Base-by-base conservation (phyloP, 176 grass and related monocot species). In the Bothriochloa decipiens region DNA sequence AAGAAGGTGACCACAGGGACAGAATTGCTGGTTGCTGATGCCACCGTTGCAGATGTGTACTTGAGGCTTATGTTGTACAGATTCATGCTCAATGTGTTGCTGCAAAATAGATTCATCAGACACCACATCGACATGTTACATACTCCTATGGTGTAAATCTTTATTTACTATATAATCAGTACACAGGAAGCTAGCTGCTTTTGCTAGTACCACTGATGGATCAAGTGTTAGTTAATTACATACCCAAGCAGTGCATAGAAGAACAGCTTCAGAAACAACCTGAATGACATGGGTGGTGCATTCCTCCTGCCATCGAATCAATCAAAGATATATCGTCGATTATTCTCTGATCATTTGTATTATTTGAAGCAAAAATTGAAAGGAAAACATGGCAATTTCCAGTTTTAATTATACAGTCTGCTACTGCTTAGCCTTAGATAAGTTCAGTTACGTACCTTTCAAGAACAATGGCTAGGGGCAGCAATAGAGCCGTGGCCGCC, bases 231-330 rank as follows among this genome's bases (percentile, higher is more conserved):
- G 69, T 17, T 32, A 32, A 32, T 32, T 35, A 45, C 82, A 58
- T 90, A 94, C 92, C 92, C 92, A 27, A 91, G 23, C 3, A 97
- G 70, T 29, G 92, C 88, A 77, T 71, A 91, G 15, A 97, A 11
- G 92, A 97, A 97, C 33, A 97, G 60, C 90, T 94, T 97, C 26
- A 92, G 23, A 11, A 89, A 76, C 72, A 94, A 5, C 25, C 82
- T 11, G 13, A 79, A 86, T 0, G 92, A 68, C 81, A 97, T 49
- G 13, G 86, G 75, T 55, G 88, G 78, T 25, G 75, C 62, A 4
- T 79, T 91, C 75, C 68, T 83, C 95, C 92, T 97, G 10, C 74
- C 26, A 36, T 76, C 41, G 5, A 52, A 68, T 67, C 22, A 28
- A 33, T 64, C 11, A 45, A 18, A 22, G 17, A 61, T 61, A 61